Evolutionary conservation across 106 monocot genomes (phyloP), one percentile per base, ranked within the genome.

Genomic region (Apostasia shenzhenica): DNA sequence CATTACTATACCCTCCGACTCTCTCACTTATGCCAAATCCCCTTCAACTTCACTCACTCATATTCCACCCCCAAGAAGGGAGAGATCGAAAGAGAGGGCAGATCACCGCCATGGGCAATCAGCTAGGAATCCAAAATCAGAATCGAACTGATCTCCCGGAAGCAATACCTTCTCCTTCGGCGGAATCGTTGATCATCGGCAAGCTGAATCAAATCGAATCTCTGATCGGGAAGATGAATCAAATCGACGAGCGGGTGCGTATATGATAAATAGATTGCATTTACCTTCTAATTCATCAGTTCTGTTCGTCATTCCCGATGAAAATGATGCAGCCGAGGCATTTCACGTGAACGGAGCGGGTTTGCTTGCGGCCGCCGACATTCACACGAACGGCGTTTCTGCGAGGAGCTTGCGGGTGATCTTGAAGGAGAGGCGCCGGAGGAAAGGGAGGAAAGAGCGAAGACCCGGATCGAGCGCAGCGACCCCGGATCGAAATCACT

Each of bases 281-380:
- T 52, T 5, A 3, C 51, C 39, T 13, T 62, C 41, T 14, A 2
- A 3, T 5, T 53, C 72, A 52, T 52, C 7, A 52, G 0, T 26
- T 26, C 26, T 26, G 26, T 0, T 44, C 9, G 42, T 5, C 14
- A 53, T 12, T 57, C 1, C 26, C 10, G 14, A 60, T 52, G 3
- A n/a, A 8, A 5, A 7, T 43, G 13, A 42, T 77, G 79, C 84
- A 91, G 91, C 67, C 87, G 13, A 79, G 77, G 73, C 84, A 84
- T 70, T 69, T 91, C 67, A 87, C 87, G 73, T 67, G 84, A 80
- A 79, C 84, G 64, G 81, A 82, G 62, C 49, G 46, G 42, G 26
- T 26, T 26, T 26, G 26, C 26, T 26, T 26, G 26, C 26, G 26
- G 26, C 26, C 26, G 26, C 26, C 26, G 26, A 26, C 26, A 26